These are phyloP conservation scores for Penicillium steckii DNA, from an alignment of 495 filamentous ascomycete species.

Conservation along the genomic window DNA sequence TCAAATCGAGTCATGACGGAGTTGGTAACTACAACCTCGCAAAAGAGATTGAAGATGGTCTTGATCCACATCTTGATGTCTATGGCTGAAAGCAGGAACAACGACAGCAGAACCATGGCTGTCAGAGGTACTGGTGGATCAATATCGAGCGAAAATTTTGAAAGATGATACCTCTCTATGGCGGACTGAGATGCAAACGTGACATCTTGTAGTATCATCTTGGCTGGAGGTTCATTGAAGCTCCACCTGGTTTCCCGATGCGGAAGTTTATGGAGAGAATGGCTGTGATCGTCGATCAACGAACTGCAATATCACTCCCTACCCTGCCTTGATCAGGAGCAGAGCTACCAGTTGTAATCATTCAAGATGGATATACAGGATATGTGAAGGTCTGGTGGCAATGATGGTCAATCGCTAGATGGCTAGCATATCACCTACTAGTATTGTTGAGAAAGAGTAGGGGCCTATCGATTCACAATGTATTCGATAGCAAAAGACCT, in stretches of 20 bases:
- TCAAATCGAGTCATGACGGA: conserved; percentile 15
- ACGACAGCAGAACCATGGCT: conserved; percentile 20
- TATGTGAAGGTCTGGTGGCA: not conserved
- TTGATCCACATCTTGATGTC: conserved; percentile 21
- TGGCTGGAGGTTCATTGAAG: not conserved
- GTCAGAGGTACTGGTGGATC: conserved; percentile 17
- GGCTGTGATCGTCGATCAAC: not conserved
- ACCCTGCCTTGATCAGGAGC: not conserved
- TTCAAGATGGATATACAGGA: not conserved
- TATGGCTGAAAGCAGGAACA: conserved; percentile 25
- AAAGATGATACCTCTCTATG: conserved; percentile 14
- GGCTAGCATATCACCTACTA: not conserved
- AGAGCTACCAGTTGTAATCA: not conserved
- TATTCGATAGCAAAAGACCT: no score
- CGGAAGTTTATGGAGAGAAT: conserved; percentile 24
- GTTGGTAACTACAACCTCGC: conserved; percentile 33
- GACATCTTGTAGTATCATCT: conserved; percentile 36
- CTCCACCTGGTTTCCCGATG: conserved; percentile 25
- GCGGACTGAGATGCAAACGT: conserved; percentile 28
- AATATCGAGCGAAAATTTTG: conserved; percentile 12
- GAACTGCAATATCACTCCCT: conserved; percentile 1
- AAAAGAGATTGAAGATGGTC: conserved; percentile 26
- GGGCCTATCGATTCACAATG: no score
- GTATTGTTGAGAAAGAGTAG: not conserved
- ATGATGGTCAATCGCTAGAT: not conserved